Evolutionary conservation across 164 flowering plant species (phyloP).

Genomic region (Buxus sempervirens): DNA sequence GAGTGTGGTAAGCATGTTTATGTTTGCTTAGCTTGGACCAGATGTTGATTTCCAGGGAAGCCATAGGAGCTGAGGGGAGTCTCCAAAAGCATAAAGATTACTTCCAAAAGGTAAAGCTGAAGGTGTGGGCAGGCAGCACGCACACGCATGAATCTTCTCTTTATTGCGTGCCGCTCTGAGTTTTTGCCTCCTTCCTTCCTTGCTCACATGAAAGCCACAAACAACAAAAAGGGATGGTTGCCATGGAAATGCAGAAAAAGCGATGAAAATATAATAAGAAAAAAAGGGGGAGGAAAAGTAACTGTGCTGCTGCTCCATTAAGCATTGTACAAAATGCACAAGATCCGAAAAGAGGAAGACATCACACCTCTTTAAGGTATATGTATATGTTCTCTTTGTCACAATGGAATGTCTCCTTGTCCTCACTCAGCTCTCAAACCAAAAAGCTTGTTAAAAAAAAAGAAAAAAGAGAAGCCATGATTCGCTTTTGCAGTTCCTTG

Average conservation of each 20-base stretch:
- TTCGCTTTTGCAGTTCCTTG: neutral
- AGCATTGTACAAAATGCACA: constrained; percentile 5
- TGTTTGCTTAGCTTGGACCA: too few species aligned
- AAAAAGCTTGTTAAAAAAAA: neutral
- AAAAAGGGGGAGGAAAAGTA: neutral
- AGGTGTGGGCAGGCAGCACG: too few species aligned
- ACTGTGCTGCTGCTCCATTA: constrained; percentile 15
- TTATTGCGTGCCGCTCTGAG: too few species aligned
- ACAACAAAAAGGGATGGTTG: constrained; percentile 15
- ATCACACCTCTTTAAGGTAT: neutral
- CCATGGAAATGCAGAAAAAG: constrained; percentile 5
- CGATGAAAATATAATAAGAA: neutral
- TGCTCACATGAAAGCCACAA: constrained; percentile 25
- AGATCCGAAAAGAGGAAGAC: neutral
- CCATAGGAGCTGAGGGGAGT: too few species aligned
- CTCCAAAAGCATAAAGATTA: too few species aligned
- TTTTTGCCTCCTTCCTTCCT: neutral
- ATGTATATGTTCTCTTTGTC: constrained; percentile 8
- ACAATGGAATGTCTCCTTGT: constrained; percentile 16
- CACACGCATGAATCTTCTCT: too few species aligned
- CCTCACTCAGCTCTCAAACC: constrained; percentile 12
- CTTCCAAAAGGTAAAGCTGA: too few species aligned
- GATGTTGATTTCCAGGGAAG: too few species aligned
- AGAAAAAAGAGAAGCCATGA: neutral
- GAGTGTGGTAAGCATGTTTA: too few species aligned